Evolutionary conservation across 208 protist species (phyloP).

Genomic region (Trypanosoma brucei): DNA sequence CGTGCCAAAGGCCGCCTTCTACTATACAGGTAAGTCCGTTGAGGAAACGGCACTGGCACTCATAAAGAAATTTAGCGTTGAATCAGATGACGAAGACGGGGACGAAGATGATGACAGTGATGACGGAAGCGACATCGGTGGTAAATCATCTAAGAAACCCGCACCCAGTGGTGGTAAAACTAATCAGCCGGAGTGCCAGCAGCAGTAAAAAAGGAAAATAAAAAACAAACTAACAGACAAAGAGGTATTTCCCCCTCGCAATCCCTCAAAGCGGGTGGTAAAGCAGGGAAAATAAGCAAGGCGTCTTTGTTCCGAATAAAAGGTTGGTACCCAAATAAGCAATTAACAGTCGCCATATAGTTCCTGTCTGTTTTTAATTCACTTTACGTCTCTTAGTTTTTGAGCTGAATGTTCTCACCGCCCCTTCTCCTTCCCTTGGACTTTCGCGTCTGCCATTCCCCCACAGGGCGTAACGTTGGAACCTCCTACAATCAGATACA

Average conservation of each 20-base stretch:
- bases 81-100: constrained; percentile 26
- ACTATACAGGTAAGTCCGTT: constrained; percentile 84
- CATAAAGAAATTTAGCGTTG: constrained; percentile 26
- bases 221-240: not conserved
- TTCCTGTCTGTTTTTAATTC: not conserved
- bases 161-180: constrained; percentile 8
- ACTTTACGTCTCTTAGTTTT: not conserved
- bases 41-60: constrained; percentile 51
- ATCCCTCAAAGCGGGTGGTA: not conserved
- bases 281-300: not conserved
- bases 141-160: constrained; percentile 13
- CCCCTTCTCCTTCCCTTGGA: too few species aligned
- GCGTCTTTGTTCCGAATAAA: not conserved
- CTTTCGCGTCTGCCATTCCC: too few species aligned
- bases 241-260: not conserved
- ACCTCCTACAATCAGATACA: too few species aligned
- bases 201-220: constrained; percentile 37
- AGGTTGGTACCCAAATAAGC: too few species aligned
- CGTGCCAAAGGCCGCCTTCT: constrained; percentile 83
- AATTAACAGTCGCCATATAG: not conserved
- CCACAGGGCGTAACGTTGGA: too few species aligned
- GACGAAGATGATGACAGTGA: constrained; percentile 60
- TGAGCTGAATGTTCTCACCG: not conserved
- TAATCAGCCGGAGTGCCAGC: constrained; percentile 65
- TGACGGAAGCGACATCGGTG: constrained; percentile 30